Evolutionary conservation across 352 stramenopile species (phyloP), one percentile per base, ranked within the genome.

Genomic region (Pythium phragmiticola): DNA sequence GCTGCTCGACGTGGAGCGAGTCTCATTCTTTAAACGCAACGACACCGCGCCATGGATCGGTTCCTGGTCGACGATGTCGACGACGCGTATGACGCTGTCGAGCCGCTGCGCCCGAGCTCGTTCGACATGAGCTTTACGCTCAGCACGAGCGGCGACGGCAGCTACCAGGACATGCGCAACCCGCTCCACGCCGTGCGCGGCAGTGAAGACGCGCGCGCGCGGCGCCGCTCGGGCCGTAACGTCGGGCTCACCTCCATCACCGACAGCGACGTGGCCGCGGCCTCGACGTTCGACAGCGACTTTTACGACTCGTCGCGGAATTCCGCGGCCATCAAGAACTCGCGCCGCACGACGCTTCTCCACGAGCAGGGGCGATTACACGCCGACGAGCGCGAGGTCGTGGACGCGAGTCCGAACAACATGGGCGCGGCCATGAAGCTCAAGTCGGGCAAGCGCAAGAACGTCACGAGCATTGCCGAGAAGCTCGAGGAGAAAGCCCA

Each of bases 101-200:
- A 93, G 74, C 87, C 87, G 50, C 87, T 93, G 75, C 87, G 87
- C 4, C 75, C 87, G n/a, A 92, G 87, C 65, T 94, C 84, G 33
- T 95, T 95, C 67, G 84, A 95, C 78, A 89, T 91, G 80, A 91
- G 82, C 65, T 92, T 92, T 73, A 91, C 81, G 34, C 80, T 92
- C 9, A 78, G 78, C 59, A 66, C 63, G 43, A 78, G 68, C 62
- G 59, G 65, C 48, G 66, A 73, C 37, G 56, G 57, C 28, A 69
- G 60, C 45, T 66, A 56, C 60, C 66, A 55, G 42, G 66, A 66
- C 50, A 33, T 28, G 43, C 60, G 56, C 49, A 68, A 68, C 47
- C 56, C 66, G 48, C 60, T 73, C 47, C n/a, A 55, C 28, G 58
- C 53, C 17, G 65, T 11, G 28, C 53, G 54, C 42, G 14, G 6